phyloP scores from a whole-genome alignment of 352 stramenopile species.

The Phytophthora kernoviae region DNA sequence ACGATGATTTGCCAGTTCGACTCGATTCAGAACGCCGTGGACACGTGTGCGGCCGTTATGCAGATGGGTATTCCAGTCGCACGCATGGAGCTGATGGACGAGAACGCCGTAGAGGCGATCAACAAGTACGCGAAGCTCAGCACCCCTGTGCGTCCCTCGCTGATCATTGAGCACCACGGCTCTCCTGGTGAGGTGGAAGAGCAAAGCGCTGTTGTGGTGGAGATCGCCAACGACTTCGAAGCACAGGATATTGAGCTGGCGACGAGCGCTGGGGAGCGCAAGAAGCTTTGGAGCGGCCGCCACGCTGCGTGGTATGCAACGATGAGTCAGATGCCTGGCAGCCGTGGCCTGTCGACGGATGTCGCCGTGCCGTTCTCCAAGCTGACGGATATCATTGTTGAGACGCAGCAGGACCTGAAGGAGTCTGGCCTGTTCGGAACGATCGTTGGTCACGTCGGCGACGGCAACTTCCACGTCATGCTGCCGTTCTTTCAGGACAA shows the following conservation, averaged over 20 bases:
- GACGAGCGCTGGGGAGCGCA: constrained; percentile 70
- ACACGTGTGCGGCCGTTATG: constrained; percentile 85
- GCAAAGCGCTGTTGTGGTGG: constrained; percentile 85
- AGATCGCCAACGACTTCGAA: constrained; percentile 87
- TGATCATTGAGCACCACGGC: constrained; percentile 96
- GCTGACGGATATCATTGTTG: constrained; percentile 93
- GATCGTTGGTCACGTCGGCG: constrained; percentile 93
- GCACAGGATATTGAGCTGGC: constrained; percentile 84
- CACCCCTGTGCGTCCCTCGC: constrained; percentile 81
- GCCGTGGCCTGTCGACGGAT: constrained; percentile 92
- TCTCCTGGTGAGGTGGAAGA: constrained; percentile 81
- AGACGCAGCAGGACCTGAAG: constrained; percentile 92
- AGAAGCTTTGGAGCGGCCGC: constrained; percentile 84
- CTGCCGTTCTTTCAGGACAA: constrained; percentile 91
- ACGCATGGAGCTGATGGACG: constrained; percentile 89
- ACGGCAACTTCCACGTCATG: constrained; percentile 99
- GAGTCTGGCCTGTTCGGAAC: constrained; percentile 89
- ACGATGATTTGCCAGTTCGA: constrained; percentile 94
- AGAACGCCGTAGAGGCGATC: constrained; percentile 75
- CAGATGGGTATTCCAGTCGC: constrained; percentile 89
- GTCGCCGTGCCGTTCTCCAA: constrained; percentile 96
- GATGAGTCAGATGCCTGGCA: constrained; percentile 81
- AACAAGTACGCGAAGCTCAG: constrained; percentile 89
- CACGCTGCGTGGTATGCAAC: constrained; percentile 89
- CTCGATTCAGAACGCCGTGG: constrained; percentile 85